Evolutionary conservation across 2,329 filamentous ascomycete genomes (phyloP), one percentile per base, ranked within the genome.

Genomic region (Aspergillus clavatus): DNA sequence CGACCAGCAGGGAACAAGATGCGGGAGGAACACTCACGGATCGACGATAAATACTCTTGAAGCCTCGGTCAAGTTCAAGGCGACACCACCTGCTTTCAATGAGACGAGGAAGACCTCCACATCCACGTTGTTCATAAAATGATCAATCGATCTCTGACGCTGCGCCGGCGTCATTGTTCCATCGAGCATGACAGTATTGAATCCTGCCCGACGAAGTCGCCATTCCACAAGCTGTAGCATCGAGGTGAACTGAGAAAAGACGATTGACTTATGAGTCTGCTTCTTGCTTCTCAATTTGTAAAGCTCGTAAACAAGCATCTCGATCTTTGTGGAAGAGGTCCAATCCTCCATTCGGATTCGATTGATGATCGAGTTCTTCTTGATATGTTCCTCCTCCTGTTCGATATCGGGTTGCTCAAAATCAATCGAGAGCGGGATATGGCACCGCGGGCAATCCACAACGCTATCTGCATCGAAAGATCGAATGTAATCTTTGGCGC

Each of bases 301-400:
- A 2, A 98, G 79, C 61, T 97, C 89, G 61, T 96, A 94, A 7
- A 97, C 86, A 5, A 98, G 80, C 65, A 95, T 83, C 71, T 98
- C 93, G 55, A 98, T 98, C 73, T 98, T 98, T 51, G 90, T 96
- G 1, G 89, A 96, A 0, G 89, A 95, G 0, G 89, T 95, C 93
- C 93, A 98, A 60, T 97, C 87, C 65, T 95, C 88, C 90, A 97
- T 96, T 69, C 91, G 89, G 71, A 98, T 97, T 44, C 93, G 87
- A 67, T 97, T 97, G 75, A 97, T 94, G 66, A 98, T 98, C 1
- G 89, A 95, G 11, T 83, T 90, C 71, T 96, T 96, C 78, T 95
- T 96, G 48, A 95, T 83, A 5, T 83, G 72, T 1, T 82, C 78
- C 65, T 91, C 87, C 51, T 96, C 88, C 67, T 96, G 90, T 68